Conservation (phyloP, 345 rosid genomes). For the Bruguiera parviflora region DNA sequence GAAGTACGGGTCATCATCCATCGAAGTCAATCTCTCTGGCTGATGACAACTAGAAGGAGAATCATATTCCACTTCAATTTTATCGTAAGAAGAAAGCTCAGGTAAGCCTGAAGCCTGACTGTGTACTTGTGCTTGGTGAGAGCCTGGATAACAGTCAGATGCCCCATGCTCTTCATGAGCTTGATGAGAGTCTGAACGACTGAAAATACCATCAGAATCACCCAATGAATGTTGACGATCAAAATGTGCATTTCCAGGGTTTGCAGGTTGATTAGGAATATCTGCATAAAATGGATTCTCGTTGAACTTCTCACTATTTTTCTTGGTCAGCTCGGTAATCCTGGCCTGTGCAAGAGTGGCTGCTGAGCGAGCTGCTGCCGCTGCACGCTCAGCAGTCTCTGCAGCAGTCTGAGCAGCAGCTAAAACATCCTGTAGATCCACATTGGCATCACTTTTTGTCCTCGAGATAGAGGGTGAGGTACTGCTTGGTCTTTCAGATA, state of each 20-base stretch:
- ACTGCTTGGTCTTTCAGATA: slow-evolving; percentile 21
- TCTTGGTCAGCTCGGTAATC: slow-evolving; percentile 63
- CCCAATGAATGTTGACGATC: slow-evolving; percentile 40
- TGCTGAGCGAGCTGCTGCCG: slow-evolving; percentile 82
- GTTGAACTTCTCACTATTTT: slow-evolving; percentile 34
- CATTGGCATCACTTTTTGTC: slow-evolving; percentile 38
- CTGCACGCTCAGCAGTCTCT: slow-evolving; percentile 84
- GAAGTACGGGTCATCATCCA: slow-evolving; percentile 79
- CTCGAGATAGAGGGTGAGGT: slow-evolving; percentile 23
- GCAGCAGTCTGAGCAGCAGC: slow-evolving; percentile 92
- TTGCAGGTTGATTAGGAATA: slow-evolving; percentile 30
- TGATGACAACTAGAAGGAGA: slow-evolving; percentile 42
- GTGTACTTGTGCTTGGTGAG: slow-evolving; percentile 12
- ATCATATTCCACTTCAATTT: slow-evolving; percentile 28
- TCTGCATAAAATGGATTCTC: slow-evolving; percentile 65
- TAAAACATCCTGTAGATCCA: slow-evolving; percentile 77
- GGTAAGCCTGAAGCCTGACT: slow-evolving; percentile 16
- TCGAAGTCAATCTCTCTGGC: slow-evolving; percentile 59
- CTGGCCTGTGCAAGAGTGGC: slow-evolving; percentile 89
- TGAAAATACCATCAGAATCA: neutral
- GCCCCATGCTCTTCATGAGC: slow-evolving; percentile 13
- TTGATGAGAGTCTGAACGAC: slow-evolving; percentile 3
- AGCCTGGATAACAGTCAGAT: slow-evolving; percentile 7
- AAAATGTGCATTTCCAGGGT: slow-evolving; percentile 27
- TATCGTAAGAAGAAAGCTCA: slow-evolving; percentile 37